Base-by-base conservation (phyloP, 495 filamentous ascomycete genomes). In the Alectoria sarmentosa region DNA sequence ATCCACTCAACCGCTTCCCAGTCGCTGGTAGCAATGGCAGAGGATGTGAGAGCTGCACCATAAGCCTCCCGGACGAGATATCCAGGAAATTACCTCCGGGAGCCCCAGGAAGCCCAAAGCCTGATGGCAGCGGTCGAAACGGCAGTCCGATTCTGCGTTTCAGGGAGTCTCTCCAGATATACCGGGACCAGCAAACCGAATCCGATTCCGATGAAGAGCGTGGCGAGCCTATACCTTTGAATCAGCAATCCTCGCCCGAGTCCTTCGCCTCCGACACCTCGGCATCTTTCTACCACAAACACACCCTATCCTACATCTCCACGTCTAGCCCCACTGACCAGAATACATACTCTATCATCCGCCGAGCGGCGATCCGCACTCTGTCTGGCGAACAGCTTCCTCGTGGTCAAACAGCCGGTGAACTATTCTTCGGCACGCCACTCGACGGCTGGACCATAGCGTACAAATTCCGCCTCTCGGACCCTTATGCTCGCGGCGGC, bases 401-500 rank as follows among this genome's bases (percentile, higher is more conserved):
- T 6, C 88, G 87, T 21, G 84, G 87, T 61, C 81, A 86, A 28
- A 84, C 86, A 1, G 85, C 86, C 21, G 92, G 92, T 0, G 90
- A 90, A 15, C 81, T 97, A 48, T 90, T 90, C 69, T 97, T 96
- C 67, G 91, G 91, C 32, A 92, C 96, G 69, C 81, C 87, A 5
- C 76, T 82, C 1, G 85, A 88, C 5, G 93, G 92, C 54, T 95
- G 93, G 76, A 96, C 92, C 4, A 93, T 93, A 15, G 92, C 92
- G 64, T 96, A 90, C 73, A 88, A 95, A 69, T 96, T 97, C 73
- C 90, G 90, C 30, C 87, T 96, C 14, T 86, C 88, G 23, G 92
- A 97, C 72, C 82, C 91, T 28, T 88, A 92, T 76, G 91, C 92
- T 23, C 90, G 92, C 42, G 92, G 92, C 52, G 86, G 89, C 66